A percentile compares a stretch with the other conserved stretches of the same genome.
Evolutionary conservation across 129 eudicot genomes (phyloP).

Genomic region (Chrysanthemum makinoi): DNA sequence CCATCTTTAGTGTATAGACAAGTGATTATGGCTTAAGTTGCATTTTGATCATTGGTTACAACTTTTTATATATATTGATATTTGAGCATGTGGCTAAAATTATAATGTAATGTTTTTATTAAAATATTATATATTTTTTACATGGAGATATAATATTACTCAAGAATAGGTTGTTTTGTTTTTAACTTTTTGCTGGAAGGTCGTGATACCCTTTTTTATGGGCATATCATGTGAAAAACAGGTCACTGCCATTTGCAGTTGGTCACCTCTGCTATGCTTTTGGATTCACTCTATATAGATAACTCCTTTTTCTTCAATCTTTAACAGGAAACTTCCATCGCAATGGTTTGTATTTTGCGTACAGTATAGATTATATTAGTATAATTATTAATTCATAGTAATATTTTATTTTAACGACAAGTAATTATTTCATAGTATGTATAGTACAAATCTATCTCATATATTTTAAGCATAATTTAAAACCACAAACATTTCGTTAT

Average conservation of each 20-base stretch:
- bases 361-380: background rate
- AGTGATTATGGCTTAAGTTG: too few species aligned
- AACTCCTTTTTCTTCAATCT: slow-evolving; percentile 16
- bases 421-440: too few species aligned
- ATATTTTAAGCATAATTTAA: too few species aligned
- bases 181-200: slow-evolving; percentile 34
- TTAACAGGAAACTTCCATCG: slow-evolving; percentile 5
- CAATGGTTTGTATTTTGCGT: background rate
- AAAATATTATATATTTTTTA: background rate
- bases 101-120: background rate
- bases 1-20: too few species aligned
- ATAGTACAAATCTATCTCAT: too few species aligned
- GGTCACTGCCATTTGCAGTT: slow-evolving; percentile 29
- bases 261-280: slow-evolving; percentile 19
- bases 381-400: too few species aligned
- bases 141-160: slow-evolving; percentile 12
- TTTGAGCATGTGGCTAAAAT: background rate
- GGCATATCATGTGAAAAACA: slow-evolving; percentile 37
- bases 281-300: slow-evolving; percentile 20
- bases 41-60: background rate
- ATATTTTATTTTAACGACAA: too few species aligned
- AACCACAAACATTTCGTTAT: too few species aligned
- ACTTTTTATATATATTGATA: background rate
- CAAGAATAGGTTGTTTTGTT: slow-evolving; percentile 13
- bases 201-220: slow-evolving; percentile 28